phyloP scores from a whole-genome alignment of 352 stramenopile genomes.

The Globisporangium spinosum region DNA sequence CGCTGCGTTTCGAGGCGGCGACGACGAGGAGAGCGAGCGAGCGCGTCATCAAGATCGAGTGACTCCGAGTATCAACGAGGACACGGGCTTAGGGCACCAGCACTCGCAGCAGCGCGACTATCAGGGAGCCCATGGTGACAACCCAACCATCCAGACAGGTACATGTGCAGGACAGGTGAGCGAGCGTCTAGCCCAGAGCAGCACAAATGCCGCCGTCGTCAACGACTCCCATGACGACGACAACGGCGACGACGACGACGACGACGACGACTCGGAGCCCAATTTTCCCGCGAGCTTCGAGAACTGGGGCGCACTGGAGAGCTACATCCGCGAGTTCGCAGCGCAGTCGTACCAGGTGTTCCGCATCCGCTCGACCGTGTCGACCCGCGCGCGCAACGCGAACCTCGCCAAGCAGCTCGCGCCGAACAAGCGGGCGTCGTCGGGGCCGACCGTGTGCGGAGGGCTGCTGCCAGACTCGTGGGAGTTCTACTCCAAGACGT shows the following conservation, averaged over 20 bases:
- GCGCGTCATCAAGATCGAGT: background rate
- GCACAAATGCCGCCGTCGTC: background rate
- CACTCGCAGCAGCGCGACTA: background rate
- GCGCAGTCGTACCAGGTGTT: conserved; percentile 9
- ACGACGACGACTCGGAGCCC: background rate
- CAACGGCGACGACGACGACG: background rate
- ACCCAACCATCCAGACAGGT: no score
- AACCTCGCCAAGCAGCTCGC: background rate
- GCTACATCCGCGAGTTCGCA: conserved; percentile 8
- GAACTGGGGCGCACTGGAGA: conserved; percentile 3
- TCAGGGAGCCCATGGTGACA: background rate
- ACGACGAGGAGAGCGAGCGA: background rate
- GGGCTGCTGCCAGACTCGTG: background rate
- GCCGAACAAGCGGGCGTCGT: background rate
- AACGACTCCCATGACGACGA: background rate
- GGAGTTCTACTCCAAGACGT: conserved; percentile 6
- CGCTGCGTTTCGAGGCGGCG: background rate
- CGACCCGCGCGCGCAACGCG: background rate
- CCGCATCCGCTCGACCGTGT: conserved; percentile 2
- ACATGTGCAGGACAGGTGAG: no score
- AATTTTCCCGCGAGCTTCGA: background rate
- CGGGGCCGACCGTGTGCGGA: background rate
- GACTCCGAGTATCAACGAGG: background rate
- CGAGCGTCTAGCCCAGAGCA: background rate
- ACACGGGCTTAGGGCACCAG: background rate